A percentile compares a stretch with the other conserved stretches of the same genome.
Evolutionary conservation across 768 basidiomycete species (phyloP).

Genomic region (Panellus pusillus): DNA sequence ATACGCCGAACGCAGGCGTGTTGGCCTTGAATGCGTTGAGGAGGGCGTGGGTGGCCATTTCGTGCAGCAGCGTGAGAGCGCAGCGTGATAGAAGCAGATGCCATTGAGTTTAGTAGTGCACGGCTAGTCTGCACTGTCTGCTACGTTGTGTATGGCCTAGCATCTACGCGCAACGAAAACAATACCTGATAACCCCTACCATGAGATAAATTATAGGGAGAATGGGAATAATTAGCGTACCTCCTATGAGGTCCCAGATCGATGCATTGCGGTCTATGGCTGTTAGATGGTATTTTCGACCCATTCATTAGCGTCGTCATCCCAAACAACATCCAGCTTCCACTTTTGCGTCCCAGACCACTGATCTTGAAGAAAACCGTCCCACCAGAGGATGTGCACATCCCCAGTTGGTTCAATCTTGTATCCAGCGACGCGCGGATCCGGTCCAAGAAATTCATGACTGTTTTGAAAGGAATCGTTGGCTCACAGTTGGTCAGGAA

Average conservation of each 20-base stretch:
- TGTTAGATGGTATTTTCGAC: slow-evolving; percentile 33
- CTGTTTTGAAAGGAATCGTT: slow-evolving; percentile 20
- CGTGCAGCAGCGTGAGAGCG: neutral
- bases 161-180: no score
- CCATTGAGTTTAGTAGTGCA: no score
- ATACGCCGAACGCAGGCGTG: slow-evolving; percentile 66
- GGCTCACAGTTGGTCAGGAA: neutral
- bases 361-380: slow-evolving; percentile 41
- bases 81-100: no score
- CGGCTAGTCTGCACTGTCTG: no score
- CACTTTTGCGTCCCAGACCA: slow-evolving; percentile 45
- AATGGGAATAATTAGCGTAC: no score
- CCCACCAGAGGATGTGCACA: slow-evolving; percentile 45
- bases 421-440: slow-evolving; percentile 44
- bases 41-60: slow-evolving; percentile 56
- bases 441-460: slow-evolving; percentile 46
- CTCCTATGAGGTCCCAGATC: no score
- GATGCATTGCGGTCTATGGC: neutral
- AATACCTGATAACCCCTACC: no score
- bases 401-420: slow-evolving; percentile 37
- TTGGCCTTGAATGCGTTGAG: slow-evolving; percentile 51
- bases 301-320: slow-evolving; percentile 34
- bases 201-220: no score
- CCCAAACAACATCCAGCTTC: slow-evolving; percentile 35
- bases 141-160: no score